These are phyloP conservation scores for Candida chauliodis DNA, from an alignment of 805 yeast genomes.

Conservation along the genomic window DNA sequence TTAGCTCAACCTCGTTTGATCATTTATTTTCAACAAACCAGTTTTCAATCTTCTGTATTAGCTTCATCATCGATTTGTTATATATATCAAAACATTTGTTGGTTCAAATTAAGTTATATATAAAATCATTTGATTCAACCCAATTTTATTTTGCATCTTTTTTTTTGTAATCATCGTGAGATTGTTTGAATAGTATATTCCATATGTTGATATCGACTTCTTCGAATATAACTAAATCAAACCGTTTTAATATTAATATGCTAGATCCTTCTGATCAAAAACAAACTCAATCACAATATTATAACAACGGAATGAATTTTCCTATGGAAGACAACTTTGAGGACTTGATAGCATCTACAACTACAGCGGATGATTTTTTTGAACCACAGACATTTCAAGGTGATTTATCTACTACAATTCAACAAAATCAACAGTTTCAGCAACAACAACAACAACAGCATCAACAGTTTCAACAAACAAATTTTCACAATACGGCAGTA, in stretches of 20 bases:
- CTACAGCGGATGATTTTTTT: neutral
- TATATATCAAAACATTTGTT: neutral
- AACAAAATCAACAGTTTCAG: neutral
- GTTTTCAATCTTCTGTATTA: neutral
- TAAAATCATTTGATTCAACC: neutral
- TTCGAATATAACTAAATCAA: constrained; percentile 3
- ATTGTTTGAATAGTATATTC: no score
- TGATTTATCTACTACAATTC: neutral
- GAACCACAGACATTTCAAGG: neutral
- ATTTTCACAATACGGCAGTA: constrained; percentile 1
- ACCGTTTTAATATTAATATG: constrained; percentile 6
- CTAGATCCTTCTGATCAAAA: constrained; percentile 7
- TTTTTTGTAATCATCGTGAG: no score
- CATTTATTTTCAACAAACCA: constrained; percentile 2
- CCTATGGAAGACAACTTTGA: constrained; percentile 2
- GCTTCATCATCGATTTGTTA: neutral
- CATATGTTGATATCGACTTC: constrained; percentile 7
- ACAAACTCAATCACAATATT: neutral
- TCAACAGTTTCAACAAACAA: neutral
- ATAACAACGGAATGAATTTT: neutral
- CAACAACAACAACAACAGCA: constrained; percentile 3
- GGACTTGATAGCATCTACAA: neutral
- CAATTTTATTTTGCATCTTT: constrained; percentile 1
- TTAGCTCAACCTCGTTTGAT: constrained; percentile 7
- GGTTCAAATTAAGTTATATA: no score